Base-by-base conservation (phyloP, 208 protist species). In the Crithidia brevicula region DNA sequence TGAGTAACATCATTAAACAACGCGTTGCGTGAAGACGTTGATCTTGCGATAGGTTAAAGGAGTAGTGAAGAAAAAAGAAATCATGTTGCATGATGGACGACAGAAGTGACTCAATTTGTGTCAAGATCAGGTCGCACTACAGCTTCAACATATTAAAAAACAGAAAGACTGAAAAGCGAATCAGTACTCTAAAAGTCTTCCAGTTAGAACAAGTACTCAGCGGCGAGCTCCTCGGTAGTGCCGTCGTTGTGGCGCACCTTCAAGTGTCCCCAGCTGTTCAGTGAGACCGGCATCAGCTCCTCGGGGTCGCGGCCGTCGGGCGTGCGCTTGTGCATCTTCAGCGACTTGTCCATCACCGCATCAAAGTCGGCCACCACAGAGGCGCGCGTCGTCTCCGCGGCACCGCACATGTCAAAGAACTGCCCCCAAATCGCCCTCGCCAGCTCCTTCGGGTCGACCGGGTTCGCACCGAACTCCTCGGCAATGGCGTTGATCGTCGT, bases 201-300 rank as follows among this genome's bases (percentile, higher is more conserved):
- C 25, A 7, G 9, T 74, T 85, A 92, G 64, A 88, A 89, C 5
- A 92, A 67, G 60, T 92, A 92, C 4, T 92, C 86, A 13, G 86
- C 79, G 1, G 66, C 34, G 10, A 92, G 77, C 5, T 63, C 78
- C 30, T 88, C 82, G 45, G 83, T 72, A 7, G 50, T 47, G 22
- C 82, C 81, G 43, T 84, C 64, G 15, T 66, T 51, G 50, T 76
- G 64, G 43, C 68, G 62, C 34, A 93, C 82, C 5, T 31, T 75
- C 43, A 93, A 72, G 46, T 88, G 81, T 4, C 86, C 86, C 81
- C 81, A 89, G 47, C 73, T 70, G 59, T 87, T 88, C 25, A 92
- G 66, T 13, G 64, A 45, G 36, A 92, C 52, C 0, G 83, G 79
- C 16, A 60, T 67, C 30, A 92, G 67, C 46, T 72, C 62, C 25